Evolutionary conservation across 192 early-diverging fungal species (phyloP).

Genomic region (Allomyces macrogynus): DNA sequence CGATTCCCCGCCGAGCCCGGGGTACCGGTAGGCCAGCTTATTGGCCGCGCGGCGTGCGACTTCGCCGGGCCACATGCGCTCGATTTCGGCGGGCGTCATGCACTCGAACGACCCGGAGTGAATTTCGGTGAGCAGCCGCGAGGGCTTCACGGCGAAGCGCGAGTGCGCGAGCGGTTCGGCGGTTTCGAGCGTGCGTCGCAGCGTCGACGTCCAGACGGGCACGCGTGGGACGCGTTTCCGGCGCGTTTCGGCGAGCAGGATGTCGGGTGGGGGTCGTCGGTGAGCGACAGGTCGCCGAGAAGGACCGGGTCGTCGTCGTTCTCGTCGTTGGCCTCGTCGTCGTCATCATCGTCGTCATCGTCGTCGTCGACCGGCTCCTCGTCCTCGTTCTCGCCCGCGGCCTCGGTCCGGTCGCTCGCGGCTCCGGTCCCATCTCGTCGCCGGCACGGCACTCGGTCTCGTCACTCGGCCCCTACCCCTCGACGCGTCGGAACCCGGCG

Average conservation of each 20-base stretch:
- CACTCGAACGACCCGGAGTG: conserved; percentile 68
- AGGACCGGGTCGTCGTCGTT: neutral
- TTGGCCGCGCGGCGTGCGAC: conserved; percentile 53
- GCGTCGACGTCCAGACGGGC: conserved; percentile 71
- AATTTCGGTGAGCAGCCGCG: conserved; percentile 77
- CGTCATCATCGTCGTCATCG: neutral
- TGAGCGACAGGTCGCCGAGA: conserved; percentile 1
- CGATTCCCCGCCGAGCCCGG: conserved; percentile 86
- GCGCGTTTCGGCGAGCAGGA: neutral
- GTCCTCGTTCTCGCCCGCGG: no score
- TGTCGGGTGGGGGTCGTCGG: neutral
- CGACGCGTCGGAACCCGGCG: no score
- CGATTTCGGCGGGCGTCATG: conserved; percentile 62
- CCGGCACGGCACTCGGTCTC: no score
- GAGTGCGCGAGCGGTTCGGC: conserved; percentile 60
- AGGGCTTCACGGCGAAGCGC: conserved; percentile 39
- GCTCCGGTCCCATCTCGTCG: no score
- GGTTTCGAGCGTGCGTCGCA: conserved; percentile 65
- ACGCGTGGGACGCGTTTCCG: conserved; percentile 12
- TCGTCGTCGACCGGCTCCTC: neutral
- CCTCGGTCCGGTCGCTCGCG: no score
- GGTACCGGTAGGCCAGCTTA: conserved; percentile 88
- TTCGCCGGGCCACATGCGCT: conserved; percentile 56
- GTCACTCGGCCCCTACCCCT: no score
- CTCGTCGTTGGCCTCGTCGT: neutral